phyloP scores from a whole-genome alignment of 257 asterid genomes.

The Fraxinus anomala region DNA sequence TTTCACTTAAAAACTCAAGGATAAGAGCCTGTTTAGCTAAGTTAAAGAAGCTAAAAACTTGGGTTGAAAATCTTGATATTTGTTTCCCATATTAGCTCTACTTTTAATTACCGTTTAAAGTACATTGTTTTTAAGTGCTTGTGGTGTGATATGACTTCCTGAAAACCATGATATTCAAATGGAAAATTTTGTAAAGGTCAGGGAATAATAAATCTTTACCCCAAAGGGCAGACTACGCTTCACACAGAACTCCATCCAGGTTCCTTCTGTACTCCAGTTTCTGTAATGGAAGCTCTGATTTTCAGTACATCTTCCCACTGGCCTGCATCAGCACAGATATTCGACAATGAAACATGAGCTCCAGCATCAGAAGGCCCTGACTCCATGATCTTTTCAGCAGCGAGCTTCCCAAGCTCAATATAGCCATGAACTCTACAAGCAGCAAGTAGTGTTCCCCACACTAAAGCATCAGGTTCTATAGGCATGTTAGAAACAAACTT shows the following conservation, averaged over 20 bases:
- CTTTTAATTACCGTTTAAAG: background rate
- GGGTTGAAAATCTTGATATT: background rate
- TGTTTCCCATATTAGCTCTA: background rate
- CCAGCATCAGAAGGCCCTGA: slow-evolving; percentile 61
- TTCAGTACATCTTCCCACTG: slow-evolving; percentile 67
- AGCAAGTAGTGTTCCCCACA: slow-evolving; percentile 81
- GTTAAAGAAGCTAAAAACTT: background rate
- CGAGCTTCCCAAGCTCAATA: slow-evolving; percentile 56
- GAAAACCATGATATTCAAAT: background rate
- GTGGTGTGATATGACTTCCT: background rate
- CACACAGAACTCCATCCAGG: slow-evolving; percentile 76
- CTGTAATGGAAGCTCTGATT: slow-evolving; percentile 53
- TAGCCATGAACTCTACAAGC: slow-evolving; percentile 68
- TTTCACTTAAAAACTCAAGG: background rate
- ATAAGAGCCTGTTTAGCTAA: background rate
- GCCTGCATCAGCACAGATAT: slow-evolving; percentile 72
- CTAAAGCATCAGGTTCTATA: slow-evolving; percentile 44
- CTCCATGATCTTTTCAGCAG: slow-evolving; percentile 60
- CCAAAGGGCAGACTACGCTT: slow-evolving; percentile 12
- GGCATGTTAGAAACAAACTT: slow-evolving; percentile 65
- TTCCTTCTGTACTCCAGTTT: slow-evolving; percentile 50
- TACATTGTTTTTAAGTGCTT: background rate
- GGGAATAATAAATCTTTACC: background rate
- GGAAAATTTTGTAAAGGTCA: background rate
- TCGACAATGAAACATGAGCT: slow-evolving; percentile 56